Evolutionary conservation across 192 early-diverging fungal species (phyloP).

Genomic region (Entophlyctis helioformis): DNA sequence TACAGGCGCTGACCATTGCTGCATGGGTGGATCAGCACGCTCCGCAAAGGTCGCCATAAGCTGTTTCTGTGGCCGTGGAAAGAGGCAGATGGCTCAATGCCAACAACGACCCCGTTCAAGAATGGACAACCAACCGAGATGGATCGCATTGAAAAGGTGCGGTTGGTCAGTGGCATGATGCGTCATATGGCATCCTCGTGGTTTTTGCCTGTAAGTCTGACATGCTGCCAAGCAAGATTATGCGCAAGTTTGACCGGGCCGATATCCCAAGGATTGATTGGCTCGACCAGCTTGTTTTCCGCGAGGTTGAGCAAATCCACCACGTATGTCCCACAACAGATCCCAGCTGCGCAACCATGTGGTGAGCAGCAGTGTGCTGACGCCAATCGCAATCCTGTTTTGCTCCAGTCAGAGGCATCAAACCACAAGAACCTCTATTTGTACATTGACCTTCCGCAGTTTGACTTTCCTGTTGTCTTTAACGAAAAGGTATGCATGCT

Average conservation of each 20-base stretch:
- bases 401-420: not conserved
- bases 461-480: slow-evolving; percentile 94
- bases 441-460: slow-evolving; percentile 84
- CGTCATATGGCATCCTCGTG: too few species aligned
- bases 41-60: slow-evolving; percentile 78
- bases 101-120: slow-evolving; percentile 44
- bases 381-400: not conserved
- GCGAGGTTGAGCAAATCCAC: slow-evolving; percentile 76
- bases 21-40: slow-evolving; percentile 34
- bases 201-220: not conserved
- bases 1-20: not conserved
- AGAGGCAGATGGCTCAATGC: slow-evolving; percentile 49
- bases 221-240: slow-evolving; percentile 15
- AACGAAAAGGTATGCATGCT: slow-evolving; percentile 56
- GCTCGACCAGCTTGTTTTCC: slow-evolving; percentile 84
- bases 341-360: not conserved
- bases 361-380: not conserved
- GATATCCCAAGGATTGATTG: slow-evolving; percentile 80
- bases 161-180: not conserved
- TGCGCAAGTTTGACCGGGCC: slow-evolving; percentile 76
- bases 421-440: slow-evolving; percentile 53
- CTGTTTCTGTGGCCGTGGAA: slow-evolving; percentile 53
- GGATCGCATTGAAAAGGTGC: slow-evolving; percentile 77
- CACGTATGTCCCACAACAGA: slow-evolving; percentile 24
- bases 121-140: slow-evolving; percentile 47